These are phyloP conservation scores for Aleurites moluccanus DNA, from an alignment of 441 rosid genomes.

Conservation along the genomic window DNA sequence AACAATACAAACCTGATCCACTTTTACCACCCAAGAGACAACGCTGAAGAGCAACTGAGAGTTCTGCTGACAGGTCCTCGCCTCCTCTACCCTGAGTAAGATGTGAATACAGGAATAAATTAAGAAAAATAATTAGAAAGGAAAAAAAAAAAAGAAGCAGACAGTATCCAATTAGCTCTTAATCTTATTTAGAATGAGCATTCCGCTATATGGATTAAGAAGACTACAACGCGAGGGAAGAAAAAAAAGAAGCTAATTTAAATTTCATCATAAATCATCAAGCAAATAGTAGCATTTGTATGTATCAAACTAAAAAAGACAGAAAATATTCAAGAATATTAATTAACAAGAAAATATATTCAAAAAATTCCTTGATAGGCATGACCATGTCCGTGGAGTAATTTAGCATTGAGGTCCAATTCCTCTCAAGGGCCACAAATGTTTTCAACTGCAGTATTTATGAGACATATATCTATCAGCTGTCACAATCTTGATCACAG, in stretches of 20 bases:
- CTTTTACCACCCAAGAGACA: conserved; percentile 90
- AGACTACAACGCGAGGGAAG: neutral
- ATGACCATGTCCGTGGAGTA: neutral
- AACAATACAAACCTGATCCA: conserved; percentile 59
- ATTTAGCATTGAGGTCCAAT: neutral
- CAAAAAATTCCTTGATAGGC: neutral
- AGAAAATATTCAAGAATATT: neutral
- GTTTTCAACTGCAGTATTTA: neutral
- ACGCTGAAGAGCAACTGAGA: conserved; percentile 60
- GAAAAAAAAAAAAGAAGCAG: no score
- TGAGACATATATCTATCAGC: neutral
- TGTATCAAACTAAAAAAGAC: neutral
- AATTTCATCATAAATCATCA: neutral
- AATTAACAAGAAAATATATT: neutral
- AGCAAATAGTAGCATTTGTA: neutral
- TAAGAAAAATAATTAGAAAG: conserved; percentile 1
- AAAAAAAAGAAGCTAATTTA: no score
- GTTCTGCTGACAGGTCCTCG: conserved; percentile 80
- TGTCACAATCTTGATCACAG: neutral
- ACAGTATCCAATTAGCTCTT: no score
- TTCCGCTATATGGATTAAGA: neutral
- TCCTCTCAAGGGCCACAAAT: neutral
- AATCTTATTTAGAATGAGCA: no score
- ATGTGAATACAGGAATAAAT: conserved; percentile 16
- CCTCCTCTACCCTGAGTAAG: conserved; percentile 80